Percentiles rank a stretch among this genome's conserved stretches.
Conservation (phyloP, 176 grass and related monocot genomes). For the Cenchrus americanus region DNA sequence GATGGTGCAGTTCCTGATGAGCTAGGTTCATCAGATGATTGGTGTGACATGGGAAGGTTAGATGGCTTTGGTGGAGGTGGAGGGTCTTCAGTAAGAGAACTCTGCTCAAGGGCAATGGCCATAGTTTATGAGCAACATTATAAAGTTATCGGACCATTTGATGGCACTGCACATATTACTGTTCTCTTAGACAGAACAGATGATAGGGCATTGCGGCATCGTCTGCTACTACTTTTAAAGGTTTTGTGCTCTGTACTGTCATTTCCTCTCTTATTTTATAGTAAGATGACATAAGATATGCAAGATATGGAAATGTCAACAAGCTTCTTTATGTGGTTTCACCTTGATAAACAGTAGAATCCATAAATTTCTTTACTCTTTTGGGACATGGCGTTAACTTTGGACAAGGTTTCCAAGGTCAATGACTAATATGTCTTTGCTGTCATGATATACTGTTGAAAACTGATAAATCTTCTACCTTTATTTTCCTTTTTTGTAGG, state of each 20-base stretch:
- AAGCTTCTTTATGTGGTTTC: slow-evolving; percentile 21
- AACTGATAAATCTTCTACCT: slow-evolving; percentile 38
- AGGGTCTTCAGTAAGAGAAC: slow-evolving; percentile 93
- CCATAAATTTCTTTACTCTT: slow-evolving; percentile 23
- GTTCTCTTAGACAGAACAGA: slow-evolving; percentile 96
- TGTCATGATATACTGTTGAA: slow-evolving; percentile 31
- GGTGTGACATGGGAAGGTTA: slow-evolving; percentile 98
- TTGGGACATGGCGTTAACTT: slow-evolving; percentile 23
- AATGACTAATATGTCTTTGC: slow-evolving; percentile 25
- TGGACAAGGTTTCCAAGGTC: slow-evolving; percentile 21
- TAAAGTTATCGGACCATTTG: slow-evolving; percentile 90
- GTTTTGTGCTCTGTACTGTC: slow-evolving; percentile 39
- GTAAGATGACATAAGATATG: slow-evolving; percentile 29
- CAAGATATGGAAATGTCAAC: slow-evolving; percentile 16
- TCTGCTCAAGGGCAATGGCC: slow-evolving; percentile 96
- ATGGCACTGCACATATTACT: slow-evolving; percentile 93
- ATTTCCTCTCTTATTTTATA: slow-evolving; percentile 12
- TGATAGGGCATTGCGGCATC: slow-evolving; percentile 91
- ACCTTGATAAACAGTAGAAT: background rate
- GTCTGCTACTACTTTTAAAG: slow-evolving; percentile 85
- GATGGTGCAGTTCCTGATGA: slow-evolving; percentile 99
- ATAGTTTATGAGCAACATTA: slow-evolving; percentile 99
- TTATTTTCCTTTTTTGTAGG: slow-evolving; percentile 59
- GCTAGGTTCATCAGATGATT: slow-evolving; percentile 95
- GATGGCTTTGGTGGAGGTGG: slow-evolving; percentile 99